phyloP scores from a whole-genome alignment of 106 monocot genomes.

The Acanthochlamys bracteata region DNA sequence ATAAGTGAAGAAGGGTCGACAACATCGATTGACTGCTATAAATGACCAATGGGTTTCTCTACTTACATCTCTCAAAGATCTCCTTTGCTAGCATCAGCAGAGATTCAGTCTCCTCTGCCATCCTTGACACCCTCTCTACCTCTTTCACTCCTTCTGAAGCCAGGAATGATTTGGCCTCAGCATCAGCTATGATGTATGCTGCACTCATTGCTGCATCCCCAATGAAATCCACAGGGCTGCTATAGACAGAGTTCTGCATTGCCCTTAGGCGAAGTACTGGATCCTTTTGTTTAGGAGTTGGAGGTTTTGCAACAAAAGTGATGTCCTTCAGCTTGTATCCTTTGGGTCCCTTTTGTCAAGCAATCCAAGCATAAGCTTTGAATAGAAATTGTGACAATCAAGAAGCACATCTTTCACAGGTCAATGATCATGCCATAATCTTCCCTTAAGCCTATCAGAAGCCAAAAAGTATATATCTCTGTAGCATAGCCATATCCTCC shows the following conservation, averaged over 20 bases:
- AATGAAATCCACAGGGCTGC: slow-evolving; percentile 7
- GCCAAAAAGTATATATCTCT: too few species aligned
- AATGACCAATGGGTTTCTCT: neutral
- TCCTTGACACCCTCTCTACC: slow-evolving; percentile 49
- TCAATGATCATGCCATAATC: too few species aligned
- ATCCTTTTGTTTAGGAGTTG: slow-evolving; percentile 54
- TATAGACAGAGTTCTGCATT: slow-evolving; percentile 10
- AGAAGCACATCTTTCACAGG: neutral
- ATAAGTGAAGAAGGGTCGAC: neutral
- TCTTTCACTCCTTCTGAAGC: slow-evolving; percentile 83
- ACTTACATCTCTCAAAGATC: slow-evolving; percentile 67
- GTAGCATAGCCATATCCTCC: too few species aligned
- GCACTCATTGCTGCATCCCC: slow-evolving; percentile 41
- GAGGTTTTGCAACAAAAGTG: slow-evolving; percentile 46
- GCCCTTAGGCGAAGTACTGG: slow-evolving; percentile 18
- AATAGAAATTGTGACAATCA: neutral
- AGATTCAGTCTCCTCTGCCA: slow-evolving; percentile 73
- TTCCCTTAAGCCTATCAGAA: too few species aligned
- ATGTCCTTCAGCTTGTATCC: slow-evolving; percentile 62
- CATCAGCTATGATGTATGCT: slow-evolving; percentile 68
- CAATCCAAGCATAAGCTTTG: too few species aligned
- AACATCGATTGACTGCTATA: neutral
- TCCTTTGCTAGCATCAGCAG: slow-evolving; percentile 54
- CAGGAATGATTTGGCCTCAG: slow-evolving; percentile 70
- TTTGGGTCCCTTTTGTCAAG: slow-evolving; percentile 30